These are phyloP conservation scores for Pisolithus tinctorius DNA, from an alignment of 768 basidiomycete genomes.

Conservation along the genomic window DNA sequence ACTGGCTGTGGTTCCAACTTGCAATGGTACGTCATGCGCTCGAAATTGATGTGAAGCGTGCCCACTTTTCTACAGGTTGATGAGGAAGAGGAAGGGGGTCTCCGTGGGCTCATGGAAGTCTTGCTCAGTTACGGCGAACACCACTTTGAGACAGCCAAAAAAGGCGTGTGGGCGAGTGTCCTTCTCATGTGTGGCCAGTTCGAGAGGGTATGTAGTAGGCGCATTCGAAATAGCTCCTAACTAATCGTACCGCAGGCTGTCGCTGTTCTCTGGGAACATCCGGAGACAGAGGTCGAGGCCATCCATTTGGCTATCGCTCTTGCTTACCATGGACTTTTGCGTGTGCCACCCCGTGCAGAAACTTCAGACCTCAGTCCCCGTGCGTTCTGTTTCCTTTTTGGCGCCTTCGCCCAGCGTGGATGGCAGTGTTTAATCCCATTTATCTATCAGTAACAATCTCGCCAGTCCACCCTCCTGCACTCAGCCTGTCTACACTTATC, in stretches of 20 bases:
- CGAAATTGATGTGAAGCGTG: background rate
- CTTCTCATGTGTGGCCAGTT: constrained; percentile 92
- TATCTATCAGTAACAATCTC: constrained; percentile 56
- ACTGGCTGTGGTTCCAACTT: constrained; percentile 98
- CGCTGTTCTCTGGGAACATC: constrained; percentile 82
- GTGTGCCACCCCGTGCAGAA: constrained; percentile 75
- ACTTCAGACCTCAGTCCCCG: constrained; percentile 79
- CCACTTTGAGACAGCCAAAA: constrained; percentile 65
- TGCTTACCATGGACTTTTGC: constrained; percentile 87
- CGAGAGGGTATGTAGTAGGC: constrained; percentile 58
- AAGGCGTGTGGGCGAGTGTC: constrained; percentile 75
- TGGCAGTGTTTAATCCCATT: background rate
- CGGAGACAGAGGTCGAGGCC: constrained; percentile 85
- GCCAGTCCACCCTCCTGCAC: constrained; percentile 58
- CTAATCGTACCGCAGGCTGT: constrained; percentile 56
- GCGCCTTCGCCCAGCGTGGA: no score
- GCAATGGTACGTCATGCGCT: constrained; percentile 50
- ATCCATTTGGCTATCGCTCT: constrained; percentile 90
- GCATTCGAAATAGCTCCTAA: background rate
- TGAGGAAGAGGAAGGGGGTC: constrained; percentile 74
- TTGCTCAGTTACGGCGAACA: constrained; percentile 73
- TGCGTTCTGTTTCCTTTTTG: constrained; percentile 32
- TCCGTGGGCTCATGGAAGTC: constrained; percentile 68
- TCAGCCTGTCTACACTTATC: constrained; percentile 78
- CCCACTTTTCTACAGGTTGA: constrained; percentile 45